These are phyloP conservation scores for Paradendryphiella salina DNA, from an alignment of 2,329 filamentous ascomycete species.

Conservation along the genomic window DNA sequence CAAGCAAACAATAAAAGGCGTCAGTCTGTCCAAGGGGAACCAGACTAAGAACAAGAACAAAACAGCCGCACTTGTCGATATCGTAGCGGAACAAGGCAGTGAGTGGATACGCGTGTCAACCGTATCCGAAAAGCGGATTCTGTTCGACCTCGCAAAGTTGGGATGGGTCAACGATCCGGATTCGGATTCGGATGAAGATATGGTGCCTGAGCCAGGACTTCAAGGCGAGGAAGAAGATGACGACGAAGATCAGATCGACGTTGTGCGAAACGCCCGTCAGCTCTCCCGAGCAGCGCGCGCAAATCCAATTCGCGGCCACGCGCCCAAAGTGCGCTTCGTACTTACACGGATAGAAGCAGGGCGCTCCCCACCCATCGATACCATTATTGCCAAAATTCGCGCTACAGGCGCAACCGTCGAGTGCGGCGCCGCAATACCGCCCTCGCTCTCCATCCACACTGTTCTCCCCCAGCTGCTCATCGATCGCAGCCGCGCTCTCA, in stretches of 20 bases:
- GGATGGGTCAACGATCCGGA: conserved; percentile 60
- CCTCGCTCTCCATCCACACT: conserved; percentile 26
- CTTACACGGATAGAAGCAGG: conserved; percentile 61
- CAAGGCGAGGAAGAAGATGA: conserved; percentile 50
- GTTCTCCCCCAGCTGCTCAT: conserved; percentile 44
- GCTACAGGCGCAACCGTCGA: conserved; percentile 51
- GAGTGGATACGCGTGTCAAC: conserved; percentile 72
- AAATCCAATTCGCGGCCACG: conserved; percentile 61
- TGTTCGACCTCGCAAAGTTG: conserved; percentile 70
- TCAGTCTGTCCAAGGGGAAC: conserved; percentile 36
- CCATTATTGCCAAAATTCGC: conserved; percentile 59
- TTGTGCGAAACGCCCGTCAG: conserved; percentile 63
- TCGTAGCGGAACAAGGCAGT: conserved; percentile 64
- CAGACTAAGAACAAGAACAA: conserved; percentile 51
- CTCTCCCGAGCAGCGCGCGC: conserved; percentile 61
- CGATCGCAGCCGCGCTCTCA: conserved; percentile 47
- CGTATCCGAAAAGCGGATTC: conserved; percentile 63
- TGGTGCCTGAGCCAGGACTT: too few species aligned
- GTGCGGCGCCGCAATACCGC: conserved; percentile 34
- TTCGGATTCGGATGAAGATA: conserved; percentile 50
- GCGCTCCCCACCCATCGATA: conserved; percentile 58
- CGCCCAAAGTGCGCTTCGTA: conserved; percentile 63
- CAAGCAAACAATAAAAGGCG: conserved; percentile 30
- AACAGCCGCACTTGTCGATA: conserved; percentile 63
- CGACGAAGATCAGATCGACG: conserved; percentile 57